Evolutionary conservation across 805 yeast genomes (phyloP).

Genomic region (Martiniozyma abietophila): DNA sequence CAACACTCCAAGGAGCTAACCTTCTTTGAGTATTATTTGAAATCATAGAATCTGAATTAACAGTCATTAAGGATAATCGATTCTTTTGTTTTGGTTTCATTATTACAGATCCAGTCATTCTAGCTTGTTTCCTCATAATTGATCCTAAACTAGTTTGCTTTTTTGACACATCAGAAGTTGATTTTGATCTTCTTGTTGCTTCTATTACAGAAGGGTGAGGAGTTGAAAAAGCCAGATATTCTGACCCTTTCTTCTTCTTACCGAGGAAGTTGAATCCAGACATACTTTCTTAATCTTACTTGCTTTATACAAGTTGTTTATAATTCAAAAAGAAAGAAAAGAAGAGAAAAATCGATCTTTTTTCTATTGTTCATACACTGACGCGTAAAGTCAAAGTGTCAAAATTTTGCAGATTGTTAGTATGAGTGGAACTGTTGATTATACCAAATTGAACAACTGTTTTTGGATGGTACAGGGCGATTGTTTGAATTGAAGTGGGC

Average conservation of each 20-base stretch:
- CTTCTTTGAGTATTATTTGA: slow-evolving; percentile 2
- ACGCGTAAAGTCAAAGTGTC: no score
- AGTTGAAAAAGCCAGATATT: slow-evolving; percentile 4
- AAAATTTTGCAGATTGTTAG: no score
- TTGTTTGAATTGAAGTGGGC: no score
- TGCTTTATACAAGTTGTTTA: no score
- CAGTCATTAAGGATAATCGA: not conserved
- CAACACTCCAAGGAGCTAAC: slow-evolving; percentile 7
- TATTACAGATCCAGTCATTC: slow-evolving; percentile 4
- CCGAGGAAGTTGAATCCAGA: slow-evolving; percentile 2
- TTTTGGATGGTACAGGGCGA: no score
- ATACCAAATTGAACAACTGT: no score
- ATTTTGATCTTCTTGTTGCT: slow-evolving; percentile 4
- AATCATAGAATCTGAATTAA: not conserved
- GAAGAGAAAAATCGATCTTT: no score
- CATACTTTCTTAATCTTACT: no score
- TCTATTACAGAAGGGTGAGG: no score
- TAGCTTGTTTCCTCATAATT: slow-evolving; percentile 6
- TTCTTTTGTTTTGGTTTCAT: not conserved
- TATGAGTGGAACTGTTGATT: no score
- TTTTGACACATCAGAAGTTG: not conserved
- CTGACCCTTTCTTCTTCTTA: slow-evolving; percentile 5
- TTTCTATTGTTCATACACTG: no score
- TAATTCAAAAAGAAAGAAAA: no score
- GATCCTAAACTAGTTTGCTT: slow-evolving; percentile 2